These are phyloP conservation scores for Taiwanofungus camphoratus DNA, from an alignment of 1,284 basidiomycete species.

Conservation along the genomic window DNA sequence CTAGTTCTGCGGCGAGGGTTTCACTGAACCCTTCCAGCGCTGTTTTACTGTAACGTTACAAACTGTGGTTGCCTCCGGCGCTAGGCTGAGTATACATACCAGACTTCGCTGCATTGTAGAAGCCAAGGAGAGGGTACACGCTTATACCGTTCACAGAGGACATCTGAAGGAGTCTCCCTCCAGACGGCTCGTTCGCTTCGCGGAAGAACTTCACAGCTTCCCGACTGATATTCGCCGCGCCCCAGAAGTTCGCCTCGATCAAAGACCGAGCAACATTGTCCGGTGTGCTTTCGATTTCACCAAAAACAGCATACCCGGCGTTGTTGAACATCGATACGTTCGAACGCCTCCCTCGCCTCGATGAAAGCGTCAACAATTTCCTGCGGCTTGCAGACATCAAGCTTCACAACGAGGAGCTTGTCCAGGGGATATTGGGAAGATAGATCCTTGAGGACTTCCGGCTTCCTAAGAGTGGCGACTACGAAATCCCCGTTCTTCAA, in stretches of 20 bases:
- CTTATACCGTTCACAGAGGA: conserved; percentile 7
- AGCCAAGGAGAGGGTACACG: background rate
- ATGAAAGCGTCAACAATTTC: conserved; percentile 30
- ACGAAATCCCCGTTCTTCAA: conserved; percentile 25
- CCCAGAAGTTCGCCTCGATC: conserved; percentile 36
- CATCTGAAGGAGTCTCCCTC: conserved; percentile 13
- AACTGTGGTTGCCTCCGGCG: too few relatives aligned
- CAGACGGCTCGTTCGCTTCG: conserved; percentile 25
- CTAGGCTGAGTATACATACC: background rate
- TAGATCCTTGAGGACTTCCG: conserved; percentile 20
- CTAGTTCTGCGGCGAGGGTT: background rate
- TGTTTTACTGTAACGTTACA: background rate
- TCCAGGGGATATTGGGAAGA: conserved; percentile 8
- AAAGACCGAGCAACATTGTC: conserved; percentile 21
- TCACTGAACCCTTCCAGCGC: conserved; percentile 29
- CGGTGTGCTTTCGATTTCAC: conserved; percentile 27
- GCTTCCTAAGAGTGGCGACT: conserved; percentile 27
- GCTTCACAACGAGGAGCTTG: conserved; percentile 30
- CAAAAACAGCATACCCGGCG: conserved; percentile 26
- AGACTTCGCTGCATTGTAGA: conserved; percentile 9
- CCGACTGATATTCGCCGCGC: conserved; percentile 26
- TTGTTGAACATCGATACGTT: conserved; percentile 42
- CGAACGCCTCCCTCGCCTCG: conserved; percentile 30
- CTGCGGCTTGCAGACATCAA: conserved; percentile 34
- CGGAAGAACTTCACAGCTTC: conserved; percentile 33